phyloP scores from a whole-genome alignment of 768 basidiomycete species.

The Suillus lakei region DNA sequence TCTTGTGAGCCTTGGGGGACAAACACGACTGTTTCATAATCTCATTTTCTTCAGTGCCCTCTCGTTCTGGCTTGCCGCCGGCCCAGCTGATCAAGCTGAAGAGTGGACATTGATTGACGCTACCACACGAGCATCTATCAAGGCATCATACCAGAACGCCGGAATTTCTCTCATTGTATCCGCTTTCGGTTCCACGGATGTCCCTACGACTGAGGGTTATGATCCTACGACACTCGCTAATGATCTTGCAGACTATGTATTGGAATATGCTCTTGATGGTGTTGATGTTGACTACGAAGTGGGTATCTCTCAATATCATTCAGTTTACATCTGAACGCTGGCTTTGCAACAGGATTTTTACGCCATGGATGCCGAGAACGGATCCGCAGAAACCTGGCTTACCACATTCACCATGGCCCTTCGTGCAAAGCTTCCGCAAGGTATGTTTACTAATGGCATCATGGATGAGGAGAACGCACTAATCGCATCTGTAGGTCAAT shows the following conservation, averaged over 20 bases:
- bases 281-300: constrained; percentile 78
- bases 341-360: constrained; percentile 54
- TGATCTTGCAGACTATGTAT: constrained; percentile 68
- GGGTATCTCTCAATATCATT: constrained; percentile 8
- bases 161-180: constrained; percentile 69
- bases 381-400: constrained; percentile 53
- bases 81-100: constrained; percentile 62
- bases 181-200: constrained; percentile 58
- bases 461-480: not conserved
- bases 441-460: not conserved
- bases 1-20: constrained; percentile 48
- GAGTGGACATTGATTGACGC: constrained; percentile 56
- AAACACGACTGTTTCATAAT: not conserved
- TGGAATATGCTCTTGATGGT: constrained; percentile 63
- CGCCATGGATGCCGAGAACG: constrained; percentile 57
- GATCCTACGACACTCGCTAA: constrained; percentile 71
- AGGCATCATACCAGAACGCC: constrained; percentile 57
- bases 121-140: constrained; percentile 50
- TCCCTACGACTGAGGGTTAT: constrained; percentile 59
- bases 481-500: constrained; percentile 18
- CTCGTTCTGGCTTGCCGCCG: constrained; percentile 59
- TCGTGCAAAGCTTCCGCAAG: constrained; percentile 35
- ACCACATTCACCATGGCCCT: constrained; percentile 36
- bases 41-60: constrained; percentile 37
- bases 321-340: not conserved